Base-by-base conservation (phyloP, 2,329 filamentous ascomycete species). In the Phaeoacremonium minimum region DNA sequence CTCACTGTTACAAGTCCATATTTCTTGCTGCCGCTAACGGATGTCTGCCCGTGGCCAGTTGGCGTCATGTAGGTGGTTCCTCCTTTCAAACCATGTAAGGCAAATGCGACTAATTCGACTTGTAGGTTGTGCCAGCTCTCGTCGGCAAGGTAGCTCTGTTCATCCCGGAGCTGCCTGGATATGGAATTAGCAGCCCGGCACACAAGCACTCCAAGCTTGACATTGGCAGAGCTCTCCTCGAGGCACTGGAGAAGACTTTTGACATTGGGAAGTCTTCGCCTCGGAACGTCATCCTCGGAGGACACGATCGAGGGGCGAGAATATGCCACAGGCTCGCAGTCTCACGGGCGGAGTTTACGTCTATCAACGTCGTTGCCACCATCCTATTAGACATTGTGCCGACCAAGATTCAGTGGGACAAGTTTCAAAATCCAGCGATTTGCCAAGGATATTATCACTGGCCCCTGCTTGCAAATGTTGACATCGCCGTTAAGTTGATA, bases 341-440 rank as follows among this genome's bases (percentile, higher is more conserved):
- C 20, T 60, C 67, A 41, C 48, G 53, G 22, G 44, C 54, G 7
- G 38, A 56, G 5, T 42, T 48, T 30, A 29, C 46, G 4, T 41
- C 43, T n/a, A 47, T 67, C 35, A 58, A 55, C 16, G 53, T 71
- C 32, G 37, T 54, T 4, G 64, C 63, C 7, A 52, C 60, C 2
- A 55, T 66, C 15, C 45, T 74, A 12, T 51, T 72, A 14, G 71
- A 75, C 47, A 73, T 73, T 40, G 60, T 74, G 3, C 71, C 68
- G 6, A 71, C 68, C 6, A 46, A 58, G 15, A 53, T 57, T 4
- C 67, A 72, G 52, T 75, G 67, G 63, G 42, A 50, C 5, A 53
- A 51, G 3, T 67, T 71, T 42, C 37, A 54, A 6, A 46, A 62
- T 34, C 58, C 67, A 7, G 43, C 45, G 2, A 56, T 60, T 14